Evolutionary conservation across 2,329 filamentous ascomycete genomes (phyloP), one percentile per base, ranked within the genome.

Genomic region (Aspergillus awamori): DNA sequence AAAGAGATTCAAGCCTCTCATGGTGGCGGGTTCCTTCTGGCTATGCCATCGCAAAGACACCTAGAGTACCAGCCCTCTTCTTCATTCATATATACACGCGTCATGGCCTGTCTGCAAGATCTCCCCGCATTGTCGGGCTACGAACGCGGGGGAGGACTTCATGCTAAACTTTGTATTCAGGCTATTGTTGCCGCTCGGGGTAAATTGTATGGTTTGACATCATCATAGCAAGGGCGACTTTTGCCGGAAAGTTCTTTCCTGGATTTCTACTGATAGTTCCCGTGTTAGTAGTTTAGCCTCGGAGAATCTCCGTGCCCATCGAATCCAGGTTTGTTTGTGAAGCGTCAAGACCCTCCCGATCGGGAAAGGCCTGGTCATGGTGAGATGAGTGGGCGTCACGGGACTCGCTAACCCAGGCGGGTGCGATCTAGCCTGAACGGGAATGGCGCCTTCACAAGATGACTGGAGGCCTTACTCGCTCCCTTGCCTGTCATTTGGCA

Each of bases 141-240:
- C 38, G n/a, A 3, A 38, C 24, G 24, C 45, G 53, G 53, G 53
- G 39, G 17, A 54, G 38, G n/a, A 30, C 11, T 33, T 48, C 54
- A 58, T 58, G 59, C 59, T 54, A 57, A 61, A 61, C 20, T 15
- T 38, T 53, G 38, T 49, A 61, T 58, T 61, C 59, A 61, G 59
- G 48, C 59, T 61, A 57, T 61, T 48, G 13, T 61, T 7, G 30
- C 8, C n/a, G 28, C 8, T 39, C 51, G 13, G 39, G 36, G 17
- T 47, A 30, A 33, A 41, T n/a, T 8, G 36, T 24, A 15, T 11
- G 8, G 10, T 22, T 8, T 24, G 5, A 15, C 17, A 22, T 20
- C 36, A 4, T 33, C 26, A 45, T 30, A 17, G n/a, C 24, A 26
- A 28, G 6, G 15, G 26, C 6, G 26, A 33, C 47, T 51, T 51